A percentile compares a stretch with the other conserved stretches of the same genome.
Conservation (phyloP, 352 stramenopile species). For the Phytophthora uliginosa region DNA sequence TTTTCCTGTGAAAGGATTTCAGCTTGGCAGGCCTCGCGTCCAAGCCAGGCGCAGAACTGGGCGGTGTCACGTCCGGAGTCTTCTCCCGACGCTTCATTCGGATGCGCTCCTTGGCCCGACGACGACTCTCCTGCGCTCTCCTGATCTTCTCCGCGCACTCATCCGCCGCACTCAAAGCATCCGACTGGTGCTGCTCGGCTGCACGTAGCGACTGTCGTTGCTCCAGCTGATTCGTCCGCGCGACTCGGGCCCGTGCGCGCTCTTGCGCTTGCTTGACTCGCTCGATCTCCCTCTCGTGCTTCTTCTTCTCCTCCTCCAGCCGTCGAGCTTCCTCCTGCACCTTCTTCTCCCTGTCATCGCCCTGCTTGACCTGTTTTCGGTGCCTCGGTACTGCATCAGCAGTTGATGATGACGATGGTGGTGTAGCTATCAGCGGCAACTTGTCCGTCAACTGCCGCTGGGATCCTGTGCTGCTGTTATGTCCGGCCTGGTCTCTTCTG, state of each 20-base stretch:
- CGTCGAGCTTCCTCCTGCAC: constrained; percentile 1
- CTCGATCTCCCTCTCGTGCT: constrained; percentile 35
- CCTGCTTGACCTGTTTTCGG: constrained; percentile 6
- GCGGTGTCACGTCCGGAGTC: background rate
- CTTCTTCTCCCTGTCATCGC: constrained; percentile 9
- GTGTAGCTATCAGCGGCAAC: constrained; percentile 5
- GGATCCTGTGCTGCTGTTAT: background rate
- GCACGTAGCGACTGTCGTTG: constrained; percentile 31
- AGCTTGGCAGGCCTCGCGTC: background rate
- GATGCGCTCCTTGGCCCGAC: constrained; percentile 58
- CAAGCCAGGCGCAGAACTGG: background rate
- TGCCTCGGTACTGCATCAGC: background rate
- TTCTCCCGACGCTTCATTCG: constrained; percentile 39
- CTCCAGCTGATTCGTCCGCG: constrained; percentile 56
- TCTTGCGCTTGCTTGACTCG: constrained; percentile 72
- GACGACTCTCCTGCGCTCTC: constrained; percentile 49
- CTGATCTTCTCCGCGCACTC: constrained; percentile 42
- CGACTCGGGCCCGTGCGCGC: constrained; percentile 57
- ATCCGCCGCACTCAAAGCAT: constrained; percentile 25
- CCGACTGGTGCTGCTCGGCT: constrained; percentile 28
- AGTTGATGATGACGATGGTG: background rate
- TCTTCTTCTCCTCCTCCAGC: constrained; percentile 42
- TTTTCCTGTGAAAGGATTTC: constrained; percentile 18
- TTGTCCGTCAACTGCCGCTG: background rate
- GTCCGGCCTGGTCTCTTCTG: background rate